A percentile compares a stretch with the other conserved stretches of the same genome.
Conservation (phyloP, 495 filamentous ascomycete genomes). For the Glonium stellatum region DNA sequence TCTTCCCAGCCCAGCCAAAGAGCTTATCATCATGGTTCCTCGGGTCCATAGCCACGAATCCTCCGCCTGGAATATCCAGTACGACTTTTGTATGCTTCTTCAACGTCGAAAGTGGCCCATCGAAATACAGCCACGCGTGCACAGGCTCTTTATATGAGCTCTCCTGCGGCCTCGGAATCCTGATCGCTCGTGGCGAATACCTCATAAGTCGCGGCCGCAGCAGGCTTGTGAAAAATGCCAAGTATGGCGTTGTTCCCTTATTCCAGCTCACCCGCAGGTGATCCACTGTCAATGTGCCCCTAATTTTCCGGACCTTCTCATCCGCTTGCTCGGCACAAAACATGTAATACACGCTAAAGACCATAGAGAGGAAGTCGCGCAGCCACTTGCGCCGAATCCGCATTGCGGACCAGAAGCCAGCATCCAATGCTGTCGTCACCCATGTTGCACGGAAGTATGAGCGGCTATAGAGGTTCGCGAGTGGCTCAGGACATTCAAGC, state of each 20-base stretch:
- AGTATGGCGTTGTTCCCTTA: constrained; percentile 78
- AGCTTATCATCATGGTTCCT: constrained; percentile 87
- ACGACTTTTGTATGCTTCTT: constrained; percentile 73
- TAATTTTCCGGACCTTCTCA: constrained; percentile 88
- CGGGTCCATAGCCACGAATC: constrained; percentile 93
- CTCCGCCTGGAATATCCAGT: constrained; percentile 87
- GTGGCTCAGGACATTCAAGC: constrained; percentile 84
- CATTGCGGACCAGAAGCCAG: constrained; percentile 98
- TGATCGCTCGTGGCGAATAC: constrained; percentile 70
- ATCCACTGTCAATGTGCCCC: constrained; percentile 78
- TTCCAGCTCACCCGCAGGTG: constrained; percentile 94
- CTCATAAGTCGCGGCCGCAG: constrained; percentile 70
- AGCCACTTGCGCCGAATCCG: constrained; percentile 74
- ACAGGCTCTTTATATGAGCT: constrained; percentile 79
- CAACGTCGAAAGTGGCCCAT: constrained; percentile 73
- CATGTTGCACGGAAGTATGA: constrained; percentile 98
- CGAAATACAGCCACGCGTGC: constrained; percentile 87
- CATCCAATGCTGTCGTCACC: constrained; percentile 90
- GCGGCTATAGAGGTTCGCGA: constrained; percentile 87
- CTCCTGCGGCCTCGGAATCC: constrained; percentile 70
- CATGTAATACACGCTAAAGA: constrained; percentile 83
- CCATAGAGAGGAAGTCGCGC: constrained; percentile 70
- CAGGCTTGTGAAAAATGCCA: constrained; percentile 60
- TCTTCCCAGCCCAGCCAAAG: constrained; percentile 78
- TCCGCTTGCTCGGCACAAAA: constrained; percentile 90